These are phyloP conservation scores for Sergeia podlipaevii DNA, from an alignment of 208 protist species.

Conservation along the genomic window DNA sequence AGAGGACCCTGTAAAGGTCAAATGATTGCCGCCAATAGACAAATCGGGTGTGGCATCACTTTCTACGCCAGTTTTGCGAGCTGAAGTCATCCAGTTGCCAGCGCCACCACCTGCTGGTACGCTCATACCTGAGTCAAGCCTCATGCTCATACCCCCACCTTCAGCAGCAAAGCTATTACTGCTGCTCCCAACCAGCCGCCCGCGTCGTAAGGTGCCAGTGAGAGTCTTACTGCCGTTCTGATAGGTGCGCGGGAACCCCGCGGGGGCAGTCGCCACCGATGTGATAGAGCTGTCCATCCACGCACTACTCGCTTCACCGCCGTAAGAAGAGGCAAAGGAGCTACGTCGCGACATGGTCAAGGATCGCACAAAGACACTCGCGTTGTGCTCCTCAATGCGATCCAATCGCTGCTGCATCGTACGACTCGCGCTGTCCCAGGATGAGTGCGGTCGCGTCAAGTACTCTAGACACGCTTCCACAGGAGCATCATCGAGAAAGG, in stretches of 20 bases:
- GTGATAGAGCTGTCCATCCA: background rate
- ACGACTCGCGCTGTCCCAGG: constrained; percentile 71
- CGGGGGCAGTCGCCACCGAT: constrained; percentile 14
- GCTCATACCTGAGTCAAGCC: background rate
- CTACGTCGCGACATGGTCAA: constrained; percentile 26
- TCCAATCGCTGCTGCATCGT: constrained; percentile 26
- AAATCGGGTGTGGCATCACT: background rate
- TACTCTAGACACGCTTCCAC: constrained; percentile 85
- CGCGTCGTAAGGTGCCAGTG: constrained; percentile 24
- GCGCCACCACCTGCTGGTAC: background rate
- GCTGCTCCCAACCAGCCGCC: constrained; percentile 26
- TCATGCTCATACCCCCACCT: constrained; percentile 2
- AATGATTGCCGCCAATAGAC: too few species aligned
- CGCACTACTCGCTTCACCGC: constrained; percentile 16
- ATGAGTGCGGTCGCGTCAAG: constrained; percentile 79
- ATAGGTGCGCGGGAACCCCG: constrained; percentile 20
- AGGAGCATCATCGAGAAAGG: constrained; percentile 62
- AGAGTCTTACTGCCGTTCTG: constrained; percentile 29
- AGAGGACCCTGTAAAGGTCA: too few species aligned
- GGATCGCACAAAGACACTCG: constrained; percentile 44
- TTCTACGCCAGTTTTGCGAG: background rate
- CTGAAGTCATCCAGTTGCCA: background rate
- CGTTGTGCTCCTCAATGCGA: constrained; percentile 37
- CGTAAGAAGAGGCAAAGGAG: constrained; percentile 29
- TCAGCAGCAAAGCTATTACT: background rate